Evolutionary conservation across 148 eudicot species (phyloP), one percentile per base, ranked within the genome.

Genomic region (Vaccinium macrocarpon): DNA sequence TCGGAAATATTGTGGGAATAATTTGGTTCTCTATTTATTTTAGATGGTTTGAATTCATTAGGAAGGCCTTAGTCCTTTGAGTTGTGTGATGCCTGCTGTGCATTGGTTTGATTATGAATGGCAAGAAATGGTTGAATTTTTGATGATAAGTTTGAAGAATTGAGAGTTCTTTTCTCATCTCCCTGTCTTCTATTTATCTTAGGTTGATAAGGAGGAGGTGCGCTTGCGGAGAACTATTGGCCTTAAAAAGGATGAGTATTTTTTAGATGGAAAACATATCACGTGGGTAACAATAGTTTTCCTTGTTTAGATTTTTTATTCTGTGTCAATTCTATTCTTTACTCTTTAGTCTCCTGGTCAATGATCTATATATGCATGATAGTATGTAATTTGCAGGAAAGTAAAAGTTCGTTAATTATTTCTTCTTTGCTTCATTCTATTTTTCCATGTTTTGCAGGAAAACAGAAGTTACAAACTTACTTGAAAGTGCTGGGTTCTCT

Each of bases 401-500:
- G 94, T 94, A 23, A 97, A 95, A 92, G 99, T 94, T 82, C 14
- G 11, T 32, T 12, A 70, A 66, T 76, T 70, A 77, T 80, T 49
- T 81, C 38, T 35, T 19, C 23, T 64, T n/a, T 84, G 27, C 32
- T 13, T 62, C 38, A 82, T 3, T 42, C 50, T 50, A 78, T 76
- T 73, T 64, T 48, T 75, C 56, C 64, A 50, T 64, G 50, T 68
- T 86, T 74, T 90, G 89, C 90, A 97, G 99, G 90, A 97, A 97
- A 87, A 95, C 95, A 23, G 99, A 97, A 92, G 99, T 97, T 82
- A 93, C 91, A 96, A 97, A 95, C 89, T 91, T 97, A 84, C 93
- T 95, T 38, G 99, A 97, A 89, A 95, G 98, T 91, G 99, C 98
- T 82, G 99, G 99, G 4, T 97, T 97, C 85, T 97, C 99, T 87